These are phyloP conservation scores for Juglanconis oblonga DNA, from an alignment of 2,329 filamentous ascomycete genomes.

Conservation along the genomic window DNA sequence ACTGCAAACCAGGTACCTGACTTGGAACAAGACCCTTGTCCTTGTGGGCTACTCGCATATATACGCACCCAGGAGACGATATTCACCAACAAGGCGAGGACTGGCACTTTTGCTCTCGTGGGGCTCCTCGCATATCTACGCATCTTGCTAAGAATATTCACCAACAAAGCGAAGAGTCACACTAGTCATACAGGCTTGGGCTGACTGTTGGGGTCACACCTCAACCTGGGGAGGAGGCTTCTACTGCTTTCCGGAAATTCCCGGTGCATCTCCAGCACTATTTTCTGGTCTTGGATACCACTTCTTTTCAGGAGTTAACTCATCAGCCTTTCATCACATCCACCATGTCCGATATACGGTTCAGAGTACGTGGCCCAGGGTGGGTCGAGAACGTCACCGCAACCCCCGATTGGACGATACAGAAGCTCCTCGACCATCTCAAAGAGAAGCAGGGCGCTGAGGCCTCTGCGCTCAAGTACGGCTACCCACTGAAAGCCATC, in stretches of 20 bases:
- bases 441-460: constrained; percentile 61
- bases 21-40: not conserved
- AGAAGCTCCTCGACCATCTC: constrained; percentile 59
- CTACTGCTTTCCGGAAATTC: not conserved
- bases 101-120: not conserved
- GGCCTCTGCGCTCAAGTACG: constrained; percentile 76
- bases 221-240: not conserved
- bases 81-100: not conserved
- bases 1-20: not conserved
- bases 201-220: not conserved
- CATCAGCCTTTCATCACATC: not conserved
- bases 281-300: not conserved
- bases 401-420: constrained; percentile 64
- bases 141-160: not conserved
- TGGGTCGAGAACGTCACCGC: constrained; percentile 71
- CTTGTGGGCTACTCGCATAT: not conserved
- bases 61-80: not conserved
- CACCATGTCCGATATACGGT: constrained; percentile 52
- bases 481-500: constrained; percentile 74
- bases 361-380: constrained; percentile 71
- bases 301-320: not conserved
- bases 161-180: not conserved
- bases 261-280: not conserved
- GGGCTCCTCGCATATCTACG: constrained; percentile 2
- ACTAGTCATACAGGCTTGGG: not conserved